phyloP scores from a whole-genome alignment of 2,329 filamentous ascomycete species.

The Plenodomus tracheiphilus region DNA sequence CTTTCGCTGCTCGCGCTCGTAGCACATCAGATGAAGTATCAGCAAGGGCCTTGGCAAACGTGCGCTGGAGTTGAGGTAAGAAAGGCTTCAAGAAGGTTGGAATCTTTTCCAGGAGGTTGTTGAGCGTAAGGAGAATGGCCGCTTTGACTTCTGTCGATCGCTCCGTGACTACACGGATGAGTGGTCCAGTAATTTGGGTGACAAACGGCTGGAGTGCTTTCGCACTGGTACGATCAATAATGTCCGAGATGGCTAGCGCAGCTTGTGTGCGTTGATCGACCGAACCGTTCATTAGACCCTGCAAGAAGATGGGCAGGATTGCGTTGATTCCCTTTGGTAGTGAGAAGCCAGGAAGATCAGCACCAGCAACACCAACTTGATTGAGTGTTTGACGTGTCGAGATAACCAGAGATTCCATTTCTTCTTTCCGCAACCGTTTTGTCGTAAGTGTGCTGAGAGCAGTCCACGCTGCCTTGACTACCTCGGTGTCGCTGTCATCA shows the following conservation, averaged over 20 bases:
- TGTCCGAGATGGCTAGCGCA: conserved; percentile 91
- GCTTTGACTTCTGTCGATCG: conserved; percentile 94
- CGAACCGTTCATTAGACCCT: conserved; percentile 96
- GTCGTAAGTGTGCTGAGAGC: conserved; percentile 81
- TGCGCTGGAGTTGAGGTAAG: conserved; percentile 92
- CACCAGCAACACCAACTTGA: conserved; percentile 84
- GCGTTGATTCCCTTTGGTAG: conserved; percentile 97
- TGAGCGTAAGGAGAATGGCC: conserved; percentile 89
- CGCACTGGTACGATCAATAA: conserved; percentile 88
- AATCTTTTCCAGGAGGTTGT: conserved; percentile 95
- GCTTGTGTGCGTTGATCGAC: conserved; percentile 89
- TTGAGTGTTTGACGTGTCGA: conserved; percentile 85
- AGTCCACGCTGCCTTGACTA: conserved; percentile 87
- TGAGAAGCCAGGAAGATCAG: conserved; percentile 81
- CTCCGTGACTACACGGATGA: conserved; percentile 97
- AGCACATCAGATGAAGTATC: conserved; percentile 90
- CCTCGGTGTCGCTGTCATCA: conserved; percentile 78
- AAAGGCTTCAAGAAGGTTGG: conserved; percentile 94
- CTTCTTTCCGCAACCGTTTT: conserved; percentile 88
- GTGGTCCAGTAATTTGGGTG: conserved; percentile 93
- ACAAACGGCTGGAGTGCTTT: conserved; percentile 91
- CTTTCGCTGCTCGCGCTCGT: conserved; percentile 86
- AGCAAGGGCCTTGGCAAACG: conserved; percentile 93
- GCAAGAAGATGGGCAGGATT: conserved; percentile 93
- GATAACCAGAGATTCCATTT: conserved; percentile 90